Percentiles rank a stretch among this genome's conserved stretches.
phyloP scores from a whole-genome alignment of 495 filamentous ascomycete species.

The Schizothecium vesticola region DNA sequence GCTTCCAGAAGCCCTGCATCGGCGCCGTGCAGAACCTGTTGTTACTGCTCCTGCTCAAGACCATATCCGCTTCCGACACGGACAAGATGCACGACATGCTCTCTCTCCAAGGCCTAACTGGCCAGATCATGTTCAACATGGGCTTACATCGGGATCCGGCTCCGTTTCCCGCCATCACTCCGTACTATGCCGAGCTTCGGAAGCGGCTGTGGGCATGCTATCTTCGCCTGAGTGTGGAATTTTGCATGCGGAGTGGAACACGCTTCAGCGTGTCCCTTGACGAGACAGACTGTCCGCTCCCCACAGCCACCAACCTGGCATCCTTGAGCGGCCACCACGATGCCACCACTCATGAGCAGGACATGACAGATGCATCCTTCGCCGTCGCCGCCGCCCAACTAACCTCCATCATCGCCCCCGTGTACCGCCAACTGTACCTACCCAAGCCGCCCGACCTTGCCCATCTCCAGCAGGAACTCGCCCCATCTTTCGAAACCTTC shows the following conservation, averaged over 20 bases:
- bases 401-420: conserved; percentile 12
- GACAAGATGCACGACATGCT: conserved; percentile 20
- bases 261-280: conserved; percentile 12
- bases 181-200: conserved; percentile 17
- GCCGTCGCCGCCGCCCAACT: conserved; percentile 11
- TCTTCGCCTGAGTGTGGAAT: conserved; percentile 17
- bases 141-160: conserved; percentile 18
- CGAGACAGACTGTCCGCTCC: conserved; percentile 20
- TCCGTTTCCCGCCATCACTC: conserved; percentile 12
- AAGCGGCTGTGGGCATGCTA: conserved; percentile 19
- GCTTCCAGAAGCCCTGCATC: conserved; percentile 22
- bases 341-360: not conserved
- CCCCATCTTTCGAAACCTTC: conserved; percentile 1
- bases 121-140: conserved; percentile 19
- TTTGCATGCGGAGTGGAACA: conserved; percentile 21
- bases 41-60: conserved; percentile 13
- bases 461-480: conserved; percentile 8
- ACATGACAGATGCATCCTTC: conserved; percentile 10
- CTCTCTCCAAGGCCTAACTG: conserved; percentile 15
- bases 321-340: not conserved
- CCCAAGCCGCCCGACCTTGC: conserved; percentile 2
- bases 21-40: conserved; percentile 20
- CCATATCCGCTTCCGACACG: conserved; percentile 20
- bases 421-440: conserved; percentile 11
- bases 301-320: conserved; percentile 2